Conservation (phyloP, 2,329 filamentous ascomycete genomes). For the Nemania bipapillata region DNA sequence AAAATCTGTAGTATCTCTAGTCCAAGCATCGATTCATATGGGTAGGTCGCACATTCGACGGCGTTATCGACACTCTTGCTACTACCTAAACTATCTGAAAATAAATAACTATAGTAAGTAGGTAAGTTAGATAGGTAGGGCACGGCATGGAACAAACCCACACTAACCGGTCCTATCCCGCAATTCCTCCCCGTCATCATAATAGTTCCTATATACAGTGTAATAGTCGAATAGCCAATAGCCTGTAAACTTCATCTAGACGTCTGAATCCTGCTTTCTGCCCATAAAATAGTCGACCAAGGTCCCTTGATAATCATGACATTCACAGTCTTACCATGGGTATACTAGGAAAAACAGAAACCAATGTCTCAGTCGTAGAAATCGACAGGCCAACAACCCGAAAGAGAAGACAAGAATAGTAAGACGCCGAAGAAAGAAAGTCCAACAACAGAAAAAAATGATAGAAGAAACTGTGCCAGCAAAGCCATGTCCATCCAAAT, state of each 20-base stretch:
- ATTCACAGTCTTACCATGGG: background rate
- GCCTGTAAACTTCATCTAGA: background rate
- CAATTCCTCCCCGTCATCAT: no score
- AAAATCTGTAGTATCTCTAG: background rate
- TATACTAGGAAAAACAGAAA: background rate
- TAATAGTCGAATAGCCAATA: background rate
- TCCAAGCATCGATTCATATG: background rate
- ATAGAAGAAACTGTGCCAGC: background rate
- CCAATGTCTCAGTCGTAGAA: background rate
- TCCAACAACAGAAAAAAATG: background rate
- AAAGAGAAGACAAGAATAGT: background rate
- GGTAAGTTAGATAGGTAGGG: slow-evolving; percentile 2
- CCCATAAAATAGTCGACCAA: background rate
- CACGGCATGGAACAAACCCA: slow-evolving; percentile 1
- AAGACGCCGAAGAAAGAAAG: background rate
- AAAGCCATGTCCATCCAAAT: background rate
- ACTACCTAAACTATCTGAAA: slow-evolving; percentile 14
- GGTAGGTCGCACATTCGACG: background rate
- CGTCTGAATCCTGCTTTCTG: background rate
- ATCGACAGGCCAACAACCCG: background rate
- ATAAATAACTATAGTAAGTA: slow-evolving; percentile 2
- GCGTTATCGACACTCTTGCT: background rate
- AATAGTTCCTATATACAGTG: background rate
- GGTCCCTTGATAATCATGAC: background rate
- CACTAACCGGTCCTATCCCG: background rate